A percentile compares a stretch with the other conserved stretches of the same genome.
These are phyloP conservation scores for Metschnikowia rubicola DNA, from an alignment of 805 yeast genomes.

Conservation along the genomic window DNA sequence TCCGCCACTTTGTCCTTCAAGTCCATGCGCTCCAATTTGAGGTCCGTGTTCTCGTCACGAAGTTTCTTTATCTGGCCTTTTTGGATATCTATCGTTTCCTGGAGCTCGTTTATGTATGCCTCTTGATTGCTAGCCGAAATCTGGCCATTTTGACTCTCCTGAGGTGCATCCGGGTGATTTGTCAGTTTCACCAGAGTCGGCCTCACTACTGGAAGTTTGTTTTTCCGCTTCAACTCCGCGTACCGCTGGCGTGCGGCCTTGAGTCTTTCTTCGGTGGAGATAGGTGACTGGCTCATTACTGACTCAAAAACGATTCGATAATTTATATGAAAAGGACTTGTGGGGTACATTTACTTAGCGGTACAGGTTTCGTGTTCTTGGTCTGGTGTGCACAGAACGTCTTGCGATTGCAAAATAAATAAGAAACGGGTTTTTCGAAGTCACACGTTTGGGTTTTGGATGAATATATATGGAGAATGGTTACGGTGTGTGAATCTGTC, in stretches of 20 bases:
- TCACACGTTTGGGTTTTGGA: too few species aligned
- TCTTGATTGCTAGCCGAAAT: background rate
- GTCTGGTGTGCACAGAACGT: background rate
- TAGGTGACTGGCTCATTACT: background rate
- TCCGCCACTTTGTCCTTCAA: constrained; percentile 32
- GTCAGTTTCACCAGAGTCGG: background rate
- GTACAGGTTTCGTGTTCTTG: too few species aligned
- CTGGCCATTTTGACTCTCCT: too few species aligned
- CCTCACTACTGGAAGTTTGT: constrained; percentile 3
- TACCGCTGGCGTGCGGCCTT: constrained; percentile 73
- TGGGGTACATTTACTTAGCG: background rate
- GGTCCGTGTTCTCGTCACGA: constrained; percentile 41
- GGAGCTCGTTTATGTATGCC: constrained; percentile 14
- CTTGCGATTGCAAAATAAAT: too few species aligned
- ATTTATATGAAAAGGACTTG: background rate
- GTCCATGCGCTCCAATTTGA: constrained; percentile 38
- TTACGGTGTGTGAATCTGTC: too few species aligned
- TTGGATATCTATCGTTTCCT: constrained; percentile 28
- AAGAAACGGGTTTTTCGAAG: too few species aligned
- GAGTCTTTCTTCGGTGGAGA: constrained; percentile 55
- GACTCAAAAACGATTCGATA: background rate
- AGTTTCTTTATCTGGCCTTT: constrained; percentile 33
- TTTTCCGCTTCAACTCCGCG: constrained; percentile 61
- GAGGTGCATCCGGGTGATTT: too few species aligned
- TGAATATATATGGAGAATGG: too few species aligned